phyloP scores from a whole-genome alignment of 1,284 basidiomycete species.

The Trametes sp. region DNA sequence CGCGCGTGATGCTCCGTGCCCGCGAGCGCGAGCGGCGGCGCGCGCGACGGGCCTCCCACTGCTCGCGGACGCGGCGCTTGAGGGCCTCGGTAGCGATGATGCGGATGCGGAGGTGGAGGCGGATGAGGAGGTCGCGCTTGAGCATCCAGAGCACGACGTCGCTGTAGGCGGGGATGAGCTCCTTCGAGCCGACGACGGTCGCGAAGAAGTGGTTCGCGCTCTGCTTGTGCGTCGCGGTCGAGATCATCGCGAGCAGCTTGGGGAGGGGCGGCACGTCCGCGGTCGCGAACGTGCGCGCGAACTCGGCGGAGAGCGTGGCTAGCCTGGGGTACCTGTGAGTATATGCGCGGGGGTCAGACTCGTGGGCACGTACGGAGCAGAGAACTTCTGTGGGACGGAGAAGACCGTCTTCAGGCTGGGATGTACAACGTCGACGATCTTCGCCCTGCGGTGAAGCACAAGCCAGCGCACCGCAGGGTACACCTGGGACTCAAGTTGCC shows the following conservation, averaged over 20 bases:
- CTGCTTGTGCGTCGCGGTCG: slow-evolving; percentile 67
- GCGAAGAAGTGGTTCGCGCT: slow-evolving; percentile 78
- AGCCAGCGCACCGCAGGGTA: slow-evolving; percentile 91
- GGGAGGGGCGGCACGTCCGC: slow-evolving; percentile 76
- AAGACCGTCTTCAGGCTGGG: slow-evolving; percentile 87
- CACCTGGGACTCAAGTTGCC: slow-evolving; percentile 87
- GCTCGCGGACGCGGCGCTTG: slow-evolving; percentile 68
- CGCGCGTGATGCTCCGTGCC: slow-evolving; percentile 26
- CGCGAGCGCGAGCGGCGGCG: slow-evolving; percentile 43
- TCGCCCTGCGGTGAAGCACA: slow-evolving; percentile 89
- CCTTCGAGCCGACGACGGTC: slow-evolving; percentile 73
- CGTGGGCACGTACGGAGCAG: slow-evolving; percentile 61
- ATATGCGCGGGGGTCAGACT: not conserved
- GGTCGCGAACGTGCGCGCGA: slow-evolving; percentile 71
- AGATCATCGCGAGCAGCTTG: slow-evolving; percentile 75
- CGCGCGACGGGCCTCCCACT: slow-evolving; percentile 48
- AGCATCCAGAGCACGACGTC: slow-evolving; percentile 94
- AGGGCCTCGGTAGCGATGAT: slow-evolving; percentile 82
- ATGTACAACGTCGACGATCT: slow-evolving; percentile 88
- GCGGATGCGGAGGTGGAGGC: slow-evolving; percentile 87
- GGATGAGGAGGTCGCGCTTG: slow-evolving; percentile 84
- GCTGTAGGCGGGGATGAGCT: slow-evolving; percentile 75
- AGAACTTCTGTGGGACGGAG: slow-evolving; percentile 72
- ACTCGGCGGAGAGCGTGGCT: slow-evolving; percentile 66
- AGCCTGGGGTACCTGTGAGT: slow-evolving; percentile 50